These are phyloP conservation scores for Xylariaceae sp. DNA, from an alignment of 2,329 filamentous ascomycete species.

Conservation along the genomic window DNA sequence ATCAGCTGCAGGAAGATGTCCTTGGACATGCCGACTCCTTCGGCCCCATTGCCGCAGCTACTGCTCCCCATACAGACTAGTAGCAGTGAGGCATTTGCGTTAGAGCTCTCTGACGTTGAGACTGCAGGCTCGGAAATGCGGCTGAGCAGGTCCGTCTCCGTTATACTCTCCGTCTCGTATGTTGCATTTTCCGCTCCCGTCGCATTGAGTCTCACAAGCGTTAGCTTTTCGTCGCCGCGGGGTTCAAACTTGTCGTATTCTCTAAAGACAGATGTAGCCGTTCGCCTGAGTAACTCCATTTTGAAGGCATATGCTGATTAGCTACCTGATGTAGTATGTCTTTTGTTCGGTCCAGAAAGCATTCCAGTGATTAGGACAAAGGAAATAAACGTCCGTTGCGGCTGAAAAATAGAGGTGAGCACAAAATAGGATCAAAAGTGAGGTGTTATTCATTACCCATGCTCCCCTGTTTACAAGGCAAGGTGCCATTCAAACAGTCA, in stretches of 20 bases:
- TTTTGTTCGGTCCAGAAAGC: no score
- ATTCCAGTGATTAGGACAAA: no score
- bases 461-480: no score
- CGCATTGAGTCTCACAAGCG: not conserved
- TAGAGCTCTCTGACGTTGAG: not conserved
- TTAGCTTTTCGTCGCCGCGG: not conserved
- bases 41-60: not conserved
- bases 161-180: conserved; percentile 1
- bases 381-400: no score
- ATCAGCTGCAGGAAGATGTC: not conserved
- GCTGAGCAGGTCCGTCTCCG: not conserved
- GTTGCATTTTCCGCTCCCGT: not conserved
- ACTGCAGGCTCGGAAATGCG: not conserved
- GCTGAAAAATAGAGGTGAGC: no score
- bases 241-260: not conserved
- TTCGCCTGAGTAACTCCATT: conserved; percentile 2
- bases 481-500: no score
- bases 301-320: no score
- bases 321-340: no score
- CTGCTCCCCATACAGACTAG: conserved; percentile 6
- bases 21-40: conserved; percentile 1
- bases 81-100: not conserved
- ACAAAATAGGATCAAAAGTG: no score
- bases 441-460: no score
- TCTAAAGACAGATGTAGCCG: not conserved